These are phyloP conservation scores for Butyriboletus loyo DNA, from an alignment of 768 basidiomycete genomes.

Conservation along the genomic window DNA sequence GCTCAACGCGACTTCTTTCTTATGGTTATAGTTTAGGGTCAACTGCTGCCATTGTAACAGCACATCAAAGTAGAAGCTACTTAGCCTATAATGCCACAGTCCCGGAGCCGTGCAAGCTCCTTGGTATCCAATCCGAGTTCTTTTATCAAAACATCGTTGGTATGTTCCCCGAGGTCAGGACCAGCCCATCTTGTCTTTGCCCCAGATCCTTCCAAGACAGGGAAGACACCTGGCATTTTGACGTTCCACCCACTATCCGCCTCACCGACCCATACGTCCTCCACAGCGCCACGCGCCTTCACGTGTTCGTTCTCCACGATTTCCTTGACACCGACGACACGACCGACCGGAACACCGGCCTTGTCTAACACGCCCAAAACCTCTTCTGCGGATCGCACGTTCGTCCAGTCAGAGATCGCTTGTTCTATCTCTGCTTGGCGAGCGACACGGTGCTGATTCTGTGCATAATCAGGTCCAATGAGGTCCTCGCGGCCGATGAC, in stretches of 20 bases:
- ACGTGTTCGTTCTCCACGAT: slow-evolving; percentile 58
- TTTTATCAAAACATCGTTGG: slow-evolving; percentile 44
- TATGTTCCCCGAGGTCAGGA: slow-evolving; percentile 62
- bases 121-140: slow-evolving; percentile 41
- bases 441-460: slow-evolving; percentile 41
- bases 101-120: slow-evolving; percentile 39
- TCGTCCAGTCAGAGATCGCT: slow-evolving; percentile 63
- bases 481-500: slow-evolving; percentile 59
- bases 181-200: slow-evolving; percentile 65
- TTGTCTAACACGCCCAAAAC: slow-evolving; percentile 47
- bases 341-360: slow-evolving; percentile 61
- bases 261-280: slow-evolving; percentile 53
- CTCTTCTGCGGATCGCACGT: slow-evolving; percentile 46
- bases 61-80: background rate
- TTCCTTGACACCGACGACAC: slow-evolving; percentile 61
- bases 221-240: slow-evolving; percentile 67
- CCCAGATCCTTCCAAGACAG: slow-evolving; percentile 57
- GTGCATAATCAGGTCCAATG: slow-evolving; percentile 47
- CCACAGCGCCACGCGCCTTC: slow-evolving; percentile 51
- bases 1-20: slow-evolving; percentile 33
- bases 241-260: slow-evolving; percentile 51
- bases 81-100: slow-evolving; percentile 27
- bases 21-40: slow-evolving; percentile 29
- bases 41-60: background rate
- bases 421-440: slow-evolving; percentile 52